phyloP scores from a whole-genome alignment of 345 rosid species.

The Populus davidiana region DNA sequence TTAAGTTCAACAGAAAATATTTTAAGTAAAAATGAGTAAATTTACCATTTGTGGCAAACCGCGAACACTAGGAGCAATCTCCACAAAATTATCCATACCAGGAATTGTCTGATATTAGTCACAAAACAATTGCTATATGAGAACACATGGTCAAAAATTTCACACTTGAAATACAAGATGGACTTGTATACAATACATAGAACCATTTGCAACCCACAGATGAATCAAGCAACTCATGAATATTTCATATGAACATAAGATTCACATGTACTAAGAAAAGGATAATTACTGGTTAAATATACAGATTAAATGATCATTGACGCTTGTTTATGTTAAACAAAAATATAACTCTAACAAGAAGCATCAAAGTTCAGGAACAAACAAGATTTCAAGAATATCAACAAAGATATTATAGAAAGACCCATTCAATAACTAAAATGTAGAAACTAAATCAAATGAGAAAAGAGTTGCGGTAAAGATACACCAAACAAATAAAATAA shows the following conservation, averaged over 20 bases:
- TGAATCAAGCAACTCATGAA: background rate
- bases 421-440: background rate
- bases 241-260: background rate
- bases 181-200: background rate
- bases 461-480: background rate
- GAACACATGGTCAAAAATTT: background rate
- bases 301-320: background rate
- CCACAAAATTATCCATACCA: constrained; percentile 72
- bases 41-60: constrained; percentile 95
- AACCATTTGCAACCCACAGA: background rate
- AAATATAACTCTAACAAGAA: background rate
- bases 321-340: background rate
- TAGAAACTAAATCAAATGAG: background rate
- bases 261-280: background rate
- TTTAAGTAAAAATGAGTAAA: background rate
- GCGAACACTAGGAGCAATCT: constrained; percentile 56
- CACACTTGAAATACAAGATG: background rate
- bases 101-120: constrained; percentile 65
- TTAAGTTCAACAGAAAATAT: background rate
- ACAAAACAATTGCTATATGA: constrained; percentile 2
- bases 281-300: background rate
- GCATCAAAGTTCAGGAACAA: constrained; percentile 2
- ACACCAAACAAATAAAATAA: background rate
- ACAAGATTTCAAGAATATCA: background rate
- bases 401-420: background rate